Conservation (phyloP, 495 filamentous ascomycete genomes). For the Daldinia caldariorum region DNA sequence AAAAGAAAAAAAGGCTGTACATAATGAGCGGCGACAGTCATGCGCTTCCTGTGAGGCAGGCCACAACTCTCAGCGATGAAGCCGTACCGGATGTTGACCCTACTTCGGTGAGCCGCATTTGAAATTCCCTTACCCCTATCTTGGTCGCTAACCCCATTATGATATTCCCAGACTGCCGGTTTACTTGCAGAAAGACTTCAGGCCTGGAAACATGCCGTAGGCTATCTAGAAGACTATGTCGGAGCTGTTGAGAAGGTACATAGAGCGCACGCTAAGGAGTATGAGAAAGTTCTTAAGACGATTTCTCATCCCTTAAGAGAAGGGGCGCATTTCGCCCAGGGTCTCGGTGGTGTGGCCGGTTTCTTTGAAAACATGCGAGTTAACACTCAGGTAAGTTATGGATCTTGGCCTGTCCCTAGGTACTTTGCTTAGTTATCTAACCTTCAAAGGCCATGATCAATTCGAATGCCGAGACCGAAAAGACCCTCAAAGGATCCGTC, state of each 20-base stretch:
- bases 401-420: background rate
- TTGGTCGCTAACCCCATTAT: slow-evolving; percentile 23
- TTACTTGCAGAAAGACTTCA: slow-evolving; percentile 85
- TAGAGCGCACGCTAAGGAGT: slow-evolving; percentile 88
- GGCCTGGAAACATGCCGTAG: slow-evolving; percentile 95
- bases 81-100: slow-evolving; percentile 82
- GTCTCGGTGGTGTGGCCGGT: slow-evolving; percentile 80
- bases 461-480: slow-evolving; percentile 87
- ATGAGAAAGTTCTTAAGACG: slow-evolving; percentile 93
- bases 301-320: slow-evolving; percentile 86
- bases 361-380: slow-evolving; percentile 92
- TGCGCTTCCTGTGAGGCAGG: slow-evolving; percentile 66
- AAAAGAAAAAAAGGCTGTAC: background rate
- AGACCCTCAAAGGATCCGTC: slow-evolving; percentile 82
- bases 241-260: slow-evolving; percentile 82
- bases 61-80: slow-evolving; percentile 62
- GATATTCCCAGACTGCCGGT: slow-evolving; percentile 66
- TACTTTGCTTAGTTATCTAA: slow-evolving; percentile 23
- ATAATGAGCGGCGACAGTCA: slow-evolving; percentile 51
- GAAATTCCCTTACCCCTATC: slow-evolving; percentile 21
- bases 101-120: slow-evolving; percentile 67
- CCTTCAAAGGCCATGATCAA: slow-evolving; percentile 74
- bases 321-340: slow-evolving; percentile 90
- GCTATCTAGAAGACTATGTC: slow-evolving; percentile 90
- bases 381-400: slow-evolving; percentile 77